Conservation (phyloP, 257 asterid genomes). For the Misopates orontium region DNA sequence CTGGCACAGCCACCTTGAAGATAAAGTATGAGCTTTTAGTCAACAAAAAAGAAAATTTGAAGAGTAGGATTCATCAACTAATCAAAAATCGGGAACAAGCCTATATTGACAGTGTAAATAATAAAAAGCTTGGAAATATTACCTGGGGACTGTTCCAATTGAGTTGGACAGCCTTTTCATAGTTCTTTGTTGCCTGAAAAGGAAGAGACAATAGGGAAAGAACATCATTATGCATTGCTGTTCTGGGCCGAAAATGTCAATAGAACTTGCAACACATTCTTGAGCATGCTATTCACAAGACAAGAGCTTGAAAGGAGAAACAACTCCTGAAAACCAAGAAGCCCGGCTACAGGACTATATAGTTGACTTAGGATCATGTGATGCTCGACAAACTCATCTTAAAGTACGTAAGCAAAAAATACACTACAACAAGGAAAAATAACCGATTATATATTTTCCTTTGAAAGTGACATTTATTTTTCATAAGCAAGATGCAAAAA, state of each 20-base stretch:
- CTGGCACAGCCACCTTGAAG: background rate
- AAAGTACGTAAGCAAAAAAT: conserved; percentile 8
- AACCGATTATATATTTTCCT: background rate
- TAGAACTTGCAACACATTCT: conserved; percentile 8
- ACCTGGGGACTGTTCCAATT: conserved; percentile 99
- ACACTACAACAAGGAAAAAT: conserved; percentile 15
- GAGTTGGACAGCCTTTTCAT: conserved; percentile 95
- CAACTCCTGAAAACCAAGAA: conserved; percentile 17
- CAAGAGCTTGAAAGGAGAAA: background rate
- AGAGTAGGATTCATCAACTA: conserved; percentile 12
- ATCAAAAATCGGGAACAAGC: conserved; percentile 13
- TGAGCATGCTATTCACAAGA: conserved; percentile 22
- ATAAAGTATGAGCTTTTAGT: background rate
- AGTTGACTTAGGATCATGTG: conserved; percentile 21
- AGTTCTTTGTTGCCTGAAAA: conserved; percentile 88
- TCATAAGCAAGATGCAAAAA: conserved; percentile 15
- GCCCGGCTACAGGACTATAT: conserved; percentile 8
- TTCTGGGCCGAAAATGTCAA: conserved; percentile 15
- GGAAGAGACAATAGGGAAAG: conserved; percentile 28
- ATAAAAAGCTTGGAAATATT: conserved; percentile 26
- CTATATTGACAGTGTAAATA: conserved; percentile 13
- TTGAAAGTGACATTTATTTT: conserved; percentile 20
- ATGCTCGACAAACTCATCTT: background rate
- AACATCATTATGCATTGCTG: conserved; percentile 3
- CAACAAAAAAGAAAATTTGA: background rate